Evolutionary conservation across 495 filamentous ascomycete species (phyloP), one percentile per base, ranked within the genome.

Genomic region (Neurospora discreta): DNA sequence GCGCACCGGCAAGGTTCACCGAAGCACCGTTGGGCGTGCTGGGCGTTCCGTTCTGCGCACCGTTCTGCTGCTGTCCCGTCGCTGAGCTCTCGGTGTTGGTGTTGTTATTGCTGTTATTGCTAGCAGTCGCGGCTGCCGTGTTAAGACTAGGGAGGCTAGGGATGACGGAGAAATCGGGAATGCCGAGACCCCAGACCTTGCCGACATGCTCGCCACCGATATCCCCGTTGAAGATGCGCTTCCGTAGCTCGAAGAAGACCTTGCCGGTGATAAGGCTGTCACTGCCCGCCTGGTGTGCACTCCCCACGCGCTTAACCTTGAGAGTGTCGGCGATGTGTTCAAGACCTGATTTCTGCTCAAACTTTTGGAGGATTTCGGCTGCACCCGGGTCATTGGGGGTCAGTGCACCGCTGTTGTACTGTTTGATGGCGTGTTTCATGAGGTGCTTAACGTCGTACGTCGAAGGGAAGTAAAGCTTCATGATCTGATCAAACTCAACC

Each of bases 401-500:
- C 58, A 91, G 86, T 67, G 87, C 85, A 71, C 90, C 89, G 71
- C 87, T 89, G 20, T 89, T 89, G 74, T 94, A 89, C 42, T 84
- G 81, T 74, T 83, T 84, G 73, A 86, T 84, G 7, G 85, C 86
- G 68, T 84, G 79, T 78, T 97, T 97, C 89, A 97, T 94, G 67
- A 99, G 89, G 81, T 93, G 97, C 82, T 99, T 99, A 78, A 98
- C 94, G 76, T 99, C 95, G 80, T 95, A 97, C 0, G 97, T 88
- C 9, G 88, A 89, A 0, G 95, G 96, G 82, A 99, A 99, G 84
- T 93, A 98, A 68, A 91, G 91, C 71, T 90, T 90, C 72, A 98
- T 91, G 20, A 92, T 84, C 71, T 89, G 87, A 77, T 94, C 91
- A 80, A 97, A 99, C 69, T 94, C 90, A 52, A 88, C 86, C 78